Conservation (phyloP, 2,329 filamentous ascomycete species). For the Fusarium abutilonis region DNA sequence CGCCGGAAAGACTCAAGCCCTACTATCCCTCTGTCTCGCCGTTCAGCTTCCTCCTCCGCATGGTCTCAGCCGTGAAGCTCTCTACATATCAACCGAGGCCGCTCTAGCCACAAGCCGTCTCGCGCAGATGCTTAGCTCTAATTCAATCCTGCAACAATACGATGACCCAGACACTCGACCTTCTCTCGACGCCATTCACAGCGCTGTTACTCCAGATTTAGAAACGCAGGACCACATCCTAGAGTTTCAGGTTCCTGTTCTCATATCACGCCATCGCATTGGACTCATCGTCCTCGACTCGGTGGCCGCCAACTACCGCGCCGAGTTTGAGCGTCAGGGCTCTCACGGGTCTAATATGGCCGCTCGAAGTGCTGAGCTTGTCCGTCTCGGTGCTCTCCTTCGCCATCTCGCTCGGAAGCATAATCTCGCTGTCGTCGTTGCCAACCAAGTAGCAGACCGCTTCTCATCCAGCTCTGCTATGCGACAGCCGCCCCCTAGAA, state of each 20-base stretch:
- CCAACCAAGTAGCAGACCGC: slow-evolving; percentile 94
- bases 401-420: slow-evolving; percentile 78
- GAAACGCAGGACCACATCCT: slow-evolving; percentile 97
- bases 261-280: slow-evolving; percentile 77
- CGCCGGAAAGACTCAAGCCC: slow-evolving; percentile 93
- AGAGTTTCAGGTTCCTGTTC: slow-evolving; percentile 88
- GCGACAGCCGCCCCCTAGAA: slow-evolving; percentile 37
- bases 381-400: slow-evolving; percentile 78
- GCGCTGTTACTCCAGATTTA: slow-evolving; percentile 85
- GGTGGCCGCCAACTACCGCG: slow-evolving; percentile 93
- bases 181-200: slow-evolving; percentile 79
- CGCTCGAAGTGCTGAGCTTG: slow-evolving; percentile 78
- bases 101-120: slow-evolving; percentile 84
- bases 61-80: slow-evolving; percentile 76
- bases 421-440: slow-evolving; percentile 85
- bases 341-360: slow-evolving; percentile 70
- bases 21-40: slow-evolving; percentile 84
- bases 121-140: slow-evolving; percentile 75
- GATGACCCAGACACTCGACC: slow-evolving; percentile 52
- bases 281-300: slow-evolving; percentile 90
- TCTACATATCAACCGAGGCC: slow-evolving; percentile 96
- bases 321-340: slow-evolving; percentile 77
- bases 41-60: slow-evolving; percentile 80
- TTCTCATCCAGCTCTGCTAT: slow-evolving; percentile 59
- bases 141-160: slow-evolving; percentile 65